Percentiles rank a stretch among this genome's conserved stretches.
phyloP scores from a whole-genome alignment of 768 basidiomycete genomes.

The Crassisporium funariophilum region DNA sequence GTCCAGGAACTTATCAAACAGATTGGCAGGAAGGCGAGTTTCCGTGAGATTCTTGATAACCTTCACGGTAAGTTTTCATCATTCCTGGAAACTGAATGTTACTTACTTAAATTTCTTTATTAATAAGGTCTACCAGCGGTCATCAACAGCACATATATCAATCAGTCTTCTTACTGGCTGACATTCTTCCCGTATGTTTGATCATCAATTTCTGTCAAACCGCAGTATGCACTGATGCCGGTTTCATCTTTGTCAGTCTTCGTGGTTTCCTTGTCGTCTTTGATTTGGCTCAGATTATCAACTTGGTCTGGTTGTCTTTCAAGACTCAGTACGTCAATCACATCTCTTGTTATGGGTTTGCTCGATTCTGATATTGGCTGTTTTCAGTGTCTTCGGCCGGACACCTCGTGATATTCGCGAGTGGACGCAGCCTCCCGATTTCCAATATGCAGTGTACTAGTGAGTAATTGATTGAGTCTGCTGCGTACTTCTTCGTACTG shows the following conservation, averaged over 20 bases:
- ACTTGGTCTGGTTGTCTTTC: slow-evolving; percentile 83
- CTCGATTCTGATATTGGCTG: background rate
- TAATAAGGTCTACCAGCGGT: slow-evolving; percentile 60
- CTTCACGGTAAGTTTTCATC: slow-evolving; percentile 41
- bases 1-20: slow-evolving; percentile 46
- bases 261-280: slow-evolving; percentile 95
- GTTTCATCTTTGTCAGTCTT: slow-evolving; percentile 45
- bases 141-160: slow-evolving; percentile 88
- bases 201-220: background rate
- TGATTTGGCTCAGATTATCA: slow-evolving; percentile 94
- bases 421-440: slow-evolving; percentile 89
- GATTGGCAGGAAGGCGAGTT: slow-evolving; percentile 46
- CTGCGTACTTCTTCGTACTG: too few species aligned
- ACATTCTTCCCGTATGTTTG: slow-evolving; percentile 92
- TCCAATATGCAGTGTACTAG: slow-evolving; percentile 86
- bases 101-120: background rate
- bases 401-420: slow-evolving; percentile 90
- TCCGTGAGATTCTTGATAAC: slow-evolving; percentile 47
- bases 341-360: background rate
- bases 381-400: slow-evolving; percentile 71
- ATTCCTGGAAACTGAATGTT: background rate
- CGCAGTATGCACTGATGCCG: background rate
- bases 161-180: slow-evolving; percentile 90
- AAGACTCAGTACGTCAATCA: slow-evolving; percentile 65
- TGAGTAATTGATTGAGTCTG: slow-evolving; percentile 52